Conservation (phyloP, 768 basidiomycete species). For the Mycena rosella region DNA sequence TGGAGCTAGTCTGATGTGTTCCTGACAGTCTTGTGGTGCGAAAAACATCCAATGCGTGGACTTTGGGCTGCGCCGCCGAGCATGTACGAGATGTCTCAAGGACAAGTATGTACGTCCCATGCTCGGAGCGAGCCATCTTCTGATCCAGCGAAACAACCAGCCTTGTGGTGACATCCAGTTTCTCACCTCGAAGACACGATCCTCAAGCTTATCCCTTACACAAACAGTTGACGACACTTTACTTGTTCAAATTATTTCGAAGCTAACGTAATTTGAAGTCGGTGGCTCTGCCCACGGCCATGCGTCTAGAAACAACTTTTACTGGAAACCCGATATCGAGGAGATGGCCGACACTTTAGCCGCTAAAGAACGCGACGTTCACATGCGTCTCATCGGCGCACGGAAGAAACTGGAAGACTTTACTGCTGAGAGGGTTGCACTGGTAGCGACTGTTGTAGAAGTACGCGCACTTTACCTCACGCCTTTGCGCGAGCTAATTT, state of each 20-base stretch:
- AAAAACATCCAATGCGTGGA: slow-evolving; percentile 35
- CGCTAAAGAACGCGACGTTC: slow-evolving; percentile 35
- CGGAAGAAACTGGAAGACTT: slow-evolving; percentile 44
- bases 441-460: slow-evolving; percentile 32
- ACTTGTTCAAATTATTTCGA: neutral
- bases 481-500: neutral
- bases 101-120: slow-evolving; percentile 31
- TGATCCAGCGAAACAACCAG: slow-evolving; percentile 36
- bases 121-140: neutral
- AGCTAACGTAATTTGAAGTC: slow-evolving; percentile 38
- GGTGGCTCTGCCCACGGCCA: slow-evolving; percentile 46
- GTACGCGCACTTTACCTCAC: slow-evolving; percentile 14
- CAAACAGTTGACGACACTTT: slow-evolving; percentile 42
- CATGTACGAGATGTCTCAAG: slow-evolving; percentile 36
- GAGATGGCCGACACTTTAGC: slow-evolving; percentile 38
- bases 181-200: slow-evolving; percentile 42
- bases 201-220: slow-evolving; percentile 48
- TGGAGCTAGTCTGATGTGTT: neutral
- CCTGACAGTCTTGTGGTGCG: slow-evolving; percentile 28
- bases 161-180: slow-evolving; percentile 42
- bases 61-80: slow-evolving; percentile 35
- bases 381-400: slow-evolving; percentile 40
- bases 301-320: slow-evolving; percentile 45
- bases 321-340: slow-evolving; percentile 49
- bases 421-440: slow-evolving; percentile 30